Evolutionary conservation across 164 flowering plant species (phyloP).

Genomic region (Nymphaea colorata): DNA sequence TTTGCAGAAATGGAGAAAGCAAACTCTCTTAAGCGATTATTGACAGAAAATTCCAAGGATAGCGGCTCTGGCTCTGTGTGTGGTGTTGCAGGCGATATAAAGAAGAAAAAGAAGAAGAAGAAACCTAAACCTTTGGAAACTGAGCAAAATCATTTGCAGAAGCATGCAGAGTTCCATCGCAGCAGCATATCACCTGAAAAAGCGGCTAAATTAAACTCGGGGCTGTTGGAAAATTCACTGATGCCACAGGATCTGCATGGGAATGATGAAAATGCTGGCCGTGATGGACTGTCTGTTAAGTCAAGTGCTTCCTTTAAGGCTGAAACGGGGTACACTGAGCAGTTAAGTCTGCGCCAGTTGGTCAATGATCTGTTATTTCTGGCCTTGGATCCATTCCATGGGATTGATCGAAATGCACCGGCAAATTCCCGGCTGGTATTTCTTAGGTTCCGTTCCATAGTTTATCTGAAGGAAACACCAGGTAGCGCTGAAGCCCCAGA

Average conservation of each 20-base stretch:
- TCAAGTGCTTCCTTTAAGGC: constrained; percentile 3
- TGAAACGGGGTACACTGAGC: constrained; percentile 12
- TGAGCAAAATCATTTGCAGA: background rate
- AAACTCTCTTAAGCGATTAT: constrained; percentile 32
- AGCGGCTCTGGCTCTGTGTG: constrained; percentile 12
- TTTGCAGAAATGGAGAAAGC: constrained; percentile 20
- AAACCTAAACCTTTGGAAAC: constrained; percentile 9
- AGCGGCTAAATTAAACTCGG: constrained; percentile 2
- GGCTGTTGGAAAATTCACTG: constrained; percentile 13
- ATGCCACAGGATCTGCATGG: constrained; percentile 7
- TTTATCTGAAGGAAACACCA: constrained; percentile 62
- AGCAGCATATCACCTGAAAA: background rate
- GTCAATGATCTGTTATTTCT: constrained; percentile 48
- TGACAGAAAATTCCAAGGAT: constrained; percentile 13
- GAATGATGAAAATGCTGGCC: constrained; percentile 17
- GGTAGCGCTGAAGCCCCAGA: constrained; percentile 22
- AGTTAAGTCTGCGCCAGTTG: constrained; percentile 35
- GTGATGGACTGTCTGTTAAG: constrained; percentile 6
- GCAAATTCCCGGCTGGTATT: constrained; percentile 28
- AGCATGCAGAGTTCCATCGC: background rate
- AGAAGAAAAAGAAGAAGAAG: constrained; percentile 28
- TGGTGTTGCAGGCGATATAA: constrained; percentile 27
- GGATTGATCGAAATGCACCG: constrained; percentile 29
- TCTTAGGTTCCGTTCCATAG: constrained; percentile 62
- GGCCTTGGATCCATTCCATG: constrained; percentile 76